These are phyloP conservation scores for Penicillium sp. DNA, from an alignment of 2,329 filamentous ascomycete species.

Conservation along the genomic window DNA sequence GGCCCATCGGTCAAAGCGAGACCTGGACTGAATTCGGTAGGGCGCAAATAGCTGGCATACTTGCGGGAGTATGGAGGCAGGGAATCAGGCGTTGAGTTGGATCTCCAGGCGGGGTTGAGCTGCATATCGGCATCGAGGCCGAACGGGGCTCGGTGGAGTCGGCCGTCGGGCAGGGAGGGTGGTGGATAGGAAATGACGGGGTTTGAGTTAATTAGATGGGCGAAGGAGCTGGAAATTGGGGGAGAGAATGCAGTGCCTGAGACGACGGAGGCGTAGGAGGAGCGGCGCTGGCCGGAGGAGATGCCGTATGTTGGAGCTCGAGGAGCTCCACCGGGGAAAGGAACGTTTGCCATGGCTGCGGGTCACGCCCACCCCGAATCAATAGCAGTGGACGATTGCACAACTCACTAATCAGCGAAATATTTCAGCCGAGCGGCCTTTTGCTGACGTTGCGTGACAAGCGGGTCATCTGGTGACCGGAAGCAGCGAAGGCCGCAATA, in stretches of 20 bases:
- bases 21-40: conserved; percentile 25
- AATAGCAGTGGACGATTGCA: conserved; percentile 1
- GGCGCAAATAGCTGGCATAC: conserved; percentile 37
- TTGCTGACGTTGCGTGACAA: conserved; percentile 20
- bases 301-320: conserved; percentile 34
- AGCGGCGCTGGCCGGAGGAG: conserved; percentile 48
- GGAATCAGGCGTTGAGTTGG: conserved; percentile 34
- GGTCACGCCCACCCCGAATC: conserved; percentile 16
- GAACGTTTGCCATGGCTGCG: conserved; percentile 44
- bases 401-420: not conserved
- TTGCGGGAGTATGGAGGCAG: conserved; percentile 49
- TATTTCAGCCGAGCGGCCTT: not conserved
- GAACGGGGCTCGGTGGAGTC: conserved; percentile 32
- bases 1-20: conserved; percentile 28
- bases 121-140: conserved; percentile 50
- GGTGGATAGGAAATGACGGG: conserved; percentile 36
- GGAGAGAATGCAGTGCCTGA: conserved; percentile 47
- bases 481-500: conserved; percentile 14
- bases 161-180: conserved; percentile 32
- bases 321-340: conserved; percentile 40
- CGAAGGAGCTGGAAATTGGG: conserved; percentile 46
- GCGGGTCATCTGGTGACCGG: conserved; percentile 21
- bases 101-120: conserved; percentile 46
- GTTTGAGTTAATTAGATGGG: conserved; percentile 51
- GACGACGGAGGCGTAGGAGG: conserved; percentile 60